These are phyloP conservation scores for Neurospora sp. DNA, from an alignment of 495 filamentous ascomycete genomes.

Conservation along the genomic window DNA sequence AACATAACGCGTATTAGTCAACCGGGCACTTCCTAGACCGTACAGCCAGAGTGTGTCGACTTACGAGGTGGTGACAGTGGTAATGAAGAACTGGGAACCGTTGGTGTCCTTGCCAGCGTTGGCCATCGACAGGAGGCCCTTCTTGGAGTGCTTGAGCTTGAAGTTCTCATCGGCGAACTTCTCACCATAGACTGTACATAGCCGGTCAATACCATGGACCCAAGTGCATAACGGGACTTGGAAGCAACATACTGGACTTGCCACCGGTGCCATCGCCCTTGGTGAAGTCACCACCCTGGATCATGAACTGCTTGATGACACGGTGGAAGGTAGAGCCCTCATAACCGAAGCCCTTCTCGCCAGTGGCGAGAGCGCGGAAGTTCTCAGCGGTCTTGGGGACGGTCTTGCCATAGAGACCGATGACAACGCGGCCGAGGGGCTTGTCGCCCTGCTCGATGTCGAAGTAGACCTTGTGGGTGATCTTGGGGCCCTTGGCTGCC, in stretches of 20 bases:
- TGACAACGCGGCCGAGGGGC: conserved; percentile 72
- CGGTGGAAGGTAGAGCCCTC: conserved; percentile 94
- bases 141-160: conserved; percentile 79
- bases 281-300: conserved; percentile 99
- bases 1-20: conserved; percentile 17
- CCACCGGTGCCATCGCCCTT: conserved; percentile 91
- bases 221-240: neutral
- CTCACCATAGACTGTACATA: conserved; percentile 64
- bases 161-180: conserved; percentile 99
- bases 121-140: conserved; percentile 72
- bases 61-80: conserved; percentile 72
- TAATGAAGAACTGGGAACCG: conserved; percentile 98
- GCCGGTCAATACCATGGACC: conserved; percentile 1
- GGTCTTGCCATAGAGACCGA: conserved; percentile 96
- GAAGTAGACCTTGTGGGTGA: conserved; percentile 96
- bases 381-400: conserved; percentile 97
- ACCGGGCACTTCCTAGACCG: neutral
- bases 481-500: conserved; percentile 86
- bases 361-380: conserved; percentile 93
- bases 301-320: conserved; percentile 98
- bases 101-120: conserved; percentile 98
- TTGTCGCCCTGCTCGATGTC: conserved; percentile 89
- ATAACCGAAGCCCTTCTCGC: conserved; percentile 95
- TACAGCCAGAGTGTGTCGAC: conserved; percentile 16
- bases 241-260: conserved; percentile 59